Conservation (phyloP, 371 early-diverging fungal genomes). For the Zancudomyces culisetae region DNA sequence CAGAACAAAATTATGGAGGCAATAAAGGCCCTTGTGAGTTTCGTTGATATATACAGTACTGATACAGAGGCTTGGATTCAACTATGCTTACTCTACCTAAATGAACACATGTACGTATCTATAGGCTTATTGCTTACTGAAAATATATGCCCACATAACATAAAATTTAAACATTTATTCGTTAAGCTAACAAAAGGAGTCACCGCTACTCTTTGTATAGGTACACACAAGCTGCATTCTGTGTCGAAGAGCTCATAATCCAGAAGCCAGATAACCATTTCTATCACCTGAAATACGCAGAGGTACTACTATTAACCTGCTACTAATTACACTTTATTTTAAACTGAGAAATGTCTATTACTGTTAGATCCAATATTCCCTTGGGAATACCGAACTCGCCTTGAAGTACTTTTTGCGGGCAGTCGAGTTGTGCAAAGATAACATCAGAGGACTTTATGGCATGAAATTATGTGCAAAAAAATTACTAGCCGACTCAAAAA, state of each 20-base stretch:
- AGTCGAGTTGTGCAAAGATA: slow-evolving; percentile 49
- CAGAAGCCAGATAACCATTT: slow-evolving; percentile 66
- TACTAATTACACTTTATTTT: neutral
- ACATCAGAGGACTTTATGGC: slow-evolving; percentile 56
- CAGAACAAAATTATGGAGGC: slow-evolving; percentile 46
- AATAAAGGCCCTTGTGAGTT: slow-evolving; percentile 44
- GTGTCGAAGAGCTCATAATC: slow-evolving; percentile 71
- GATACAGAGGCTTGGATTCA: slow-evolving; percentile 81
- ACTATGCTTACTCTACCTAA: slow-evolving; percentile 49
- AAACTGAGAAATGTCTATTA: neutral
- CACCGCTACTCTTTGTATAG: slow-evolving; percentile 6
- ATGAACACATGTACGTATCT: slow-evolving; percentile 32
- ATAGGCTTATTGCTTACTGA: neutral
- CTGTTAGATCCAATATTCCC: slow-evolving; percentile 34
- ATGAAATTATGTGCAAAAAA: slow-evolving; percentile 23
- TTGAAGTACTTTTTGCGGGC: slow-evolving; percentile 56
- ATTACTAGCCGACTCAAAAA: slow-evolving; percentile 6
- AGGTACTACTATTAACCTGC: slow-evolving; percentile 12
- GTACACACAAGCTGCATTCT: slow-evolving; percentile 65
- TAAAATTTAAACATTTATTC: neutral
- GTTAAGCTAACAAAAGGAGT: neutral
- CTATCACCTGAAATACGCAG: slow-evolving; percentile 71
- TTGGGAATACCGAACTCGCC: slow-evolving; percentile 34
- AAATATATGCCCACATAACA: neutral
- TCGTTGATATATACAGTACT: slow-evolving; percentile 58